Evolutionary conservation across 805 yeast species (phyloP).

Genomic region (Candida taoyuanica): DNA sequence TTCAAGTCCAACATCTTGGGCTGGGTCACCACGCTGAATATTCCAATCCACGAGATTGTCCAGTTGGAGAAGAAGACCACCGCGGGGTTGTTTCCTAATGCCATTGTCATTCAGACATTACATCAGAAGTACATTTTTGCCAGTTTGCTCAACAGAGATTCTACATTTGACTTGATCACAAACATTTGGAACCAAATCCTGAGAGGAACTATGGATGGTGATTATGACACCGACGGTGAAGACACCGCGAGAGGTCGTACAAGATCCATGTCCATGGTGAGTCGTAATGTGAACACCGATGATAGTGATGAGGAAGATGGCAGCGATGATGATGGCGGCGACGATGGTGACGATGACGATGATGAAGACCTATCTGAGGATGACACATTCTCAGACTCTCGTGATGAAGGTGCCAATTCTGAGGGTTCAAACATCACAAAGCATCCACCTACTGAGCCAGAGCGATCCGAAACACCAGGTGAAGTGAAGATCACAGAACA

Average conservation of each 20-base stretch:
- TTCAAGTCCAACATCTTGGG: conserved; percentile 86
- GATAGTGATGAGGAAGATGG: conserved; percentile 8
- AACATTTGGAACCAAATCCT: conserved; percentile 55
- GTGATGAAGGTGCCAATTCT: conserved; percentile 5
- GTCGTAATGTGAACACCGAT: conserved; percentile 20
- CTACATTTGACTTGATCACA: conserved; percentile 44
- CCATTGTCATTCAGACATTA: conserved; percentile 41
- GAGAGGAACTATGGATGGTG: conserved; percentile 20
- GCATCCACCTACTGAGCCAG: conserved; percentile 45
- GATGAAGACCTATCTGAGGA: conserved; percentile 12
- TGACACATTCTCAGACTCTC: conserved; percentile 7
- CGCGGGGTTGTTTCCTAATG: conserved; percentile 89
- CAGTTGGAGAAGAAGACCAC: conserved; percentile 76
- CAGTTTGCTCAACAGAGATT: conserved; percentile 75
- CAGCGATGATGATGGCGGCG: conserved; percentile 9
- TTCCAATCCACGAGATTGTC: conserved; percentile 72
- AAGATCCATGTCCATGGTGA: conserved; percentile 3
- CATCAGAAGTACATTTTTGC: conserved; percentile 75
- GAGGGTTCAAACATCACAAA: conserved; percentile 15
- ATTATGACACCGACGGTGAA: conserved; percentile 15
- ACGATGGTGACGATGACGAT: conserved; percentile 12
- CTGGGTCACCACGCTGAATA: conserved; percentile 78
- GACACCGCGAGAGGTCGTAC: conserved; percentile 1
- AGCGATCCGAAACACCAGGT: conserved; percentile 38
- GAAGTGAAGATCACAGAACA: conserved; percentile 57